These are phyloP conservation scores for Chlorencoelia australis DNA, from an alignment of 2,329 filamentous ascomycete genomes.

Conservation along the genomic window DNA sequence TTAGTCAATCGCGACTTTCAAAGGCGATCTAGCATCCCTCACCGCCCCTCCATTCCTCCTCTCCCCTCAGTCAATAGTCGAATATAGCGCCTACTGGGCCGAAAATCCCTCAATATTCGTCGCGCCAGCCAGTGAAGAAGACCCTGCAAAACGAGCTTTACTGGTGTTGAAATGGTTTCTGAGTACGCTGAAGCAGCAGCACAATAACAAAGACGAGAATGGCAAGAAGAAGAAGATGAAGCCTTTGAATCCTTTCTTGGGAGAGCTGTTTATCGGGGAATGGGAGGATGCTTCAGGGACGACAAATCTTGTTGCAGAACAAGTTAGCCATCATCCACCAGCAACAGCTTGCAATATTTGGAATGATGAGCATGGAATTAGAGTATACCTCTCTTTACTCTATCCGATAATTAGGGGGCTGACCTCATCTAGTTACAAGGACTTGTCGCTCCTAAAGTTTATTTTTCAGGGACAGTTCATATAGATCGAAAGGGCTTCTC, in stretches of 20 bases:
- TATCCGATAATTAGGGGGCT: not conserved
- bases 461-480: slow-evolving; percentile 84
- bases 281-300: slow-evolving; percentile 75
- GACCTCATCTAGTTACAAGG: slow-evolving; percentile 47
- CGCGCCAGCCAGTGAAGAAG: slow-evolving; percentile 67
- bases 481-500: slow-evolving; percentile 92
- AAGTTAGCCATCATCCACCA: slow-evolving; percentile 87
- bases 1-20: slow-evolving; percentile 68
- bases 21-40: slow-evolving; percentile 69
- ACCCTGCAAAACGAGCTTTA: slow-evolving; percentile 42
- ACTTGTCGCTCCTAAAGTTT: slow-evolving; percentile 92
- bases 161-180: slow-evolving; percentile 64
- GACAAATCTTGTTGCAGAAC: slow-evolving; percentile 82
- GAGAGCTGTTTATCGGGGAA: slow-evolving; percentile 82
- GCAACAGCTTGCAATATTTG: slow-evolving; percentile 88
- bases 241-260: slow-evolving; percentile 89
- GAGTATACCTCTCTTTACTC: slow-evolving; percentile 12
- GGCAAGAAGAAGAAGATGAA: slow-evolving; percentile 88
- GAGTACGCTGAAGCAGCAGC: slow-evolving; percentile 82
- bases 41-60: slow-evolving; percentile 80
- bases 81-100: slow-evolving; percentile 75
- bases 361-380: slow-evolving; percentile 72
- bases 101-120: slow-evolving; percentile 70
- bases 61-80: slow-evolving; percentile 65
- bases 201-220: slow-evolving; percentile 48